These are phyloP conservation scores for Starmerella lactis-condensi DNA, from an alignment of 805 yeast genomes.

Conservation along the genomic window DNA sequence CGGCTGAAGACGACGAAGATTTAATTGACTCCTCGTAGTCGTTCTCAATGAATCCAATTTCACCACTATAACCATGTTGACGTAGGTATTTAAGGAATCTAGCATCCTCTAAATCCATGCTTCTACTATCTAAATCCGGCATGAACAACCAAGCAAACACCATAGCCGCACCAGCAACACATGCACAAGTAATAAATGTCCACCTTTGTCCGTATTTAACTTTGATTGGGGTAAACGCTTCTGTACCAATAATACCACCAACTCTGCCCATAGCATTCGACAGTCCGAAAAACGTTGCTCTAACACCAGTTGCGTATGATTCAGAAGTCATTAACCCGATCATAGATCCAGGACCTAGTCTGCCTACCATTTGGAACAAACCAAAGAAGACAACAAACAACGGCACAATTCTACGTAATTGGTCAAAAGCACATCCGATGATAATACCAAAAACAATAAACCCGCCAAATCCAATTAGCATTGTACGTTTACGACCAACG, in stretches of 20 bases:
- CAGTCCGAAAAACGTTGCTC: constrained; percentile 59
- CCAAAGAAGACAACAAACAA: constrained; percentile 58
- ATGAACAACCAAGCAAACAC: constrained; percentile 38
- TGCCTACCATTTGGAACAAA: constrained; percentile 48
- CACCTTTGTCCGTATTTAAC: constrained; percentile 43
- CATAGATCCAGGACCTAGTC: constrained; percentile 63
- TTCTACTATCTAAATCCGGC: constrained; percentile 53
- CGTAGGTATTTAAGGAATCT: constrained; percentile 41
- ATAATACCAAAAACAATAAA: constrained; percentile 38
- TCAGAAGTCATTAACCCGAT: constrained; percentile 52
- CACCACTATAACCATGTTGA: constrained; percentile 39
- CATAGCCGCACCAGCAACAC: constrained; percentile 49
- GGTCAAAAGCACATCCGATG: constrained; percentile 32
- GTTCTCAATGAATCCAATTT: constrained; percentile 21
- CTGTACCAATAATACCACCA: constrained; percentile 71
- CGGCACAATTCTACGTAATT: constrained; percentile 38
- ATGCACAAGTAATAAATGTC: constrained; percentile 67
- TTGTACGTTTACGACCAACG: constrained; percentile 54
- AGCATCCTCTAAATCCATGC: constrained; percentile 43
- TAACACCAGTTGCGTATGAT: constrained; percentile 54
- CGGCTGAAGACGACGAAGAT: neutral
- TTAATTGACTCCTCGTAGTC: neutral
- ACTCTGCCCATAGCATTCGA: constrained; percentile 67
- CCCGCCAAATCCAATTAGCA: constrained; percentile 53
- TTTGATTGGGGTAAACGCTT: constrained; percentile 52